These are phyloP conservation scores for Debaryomyces prosopidis DNA, from an alignment of 805 yeast genomes.

Conservation along the genomic window DNA sequence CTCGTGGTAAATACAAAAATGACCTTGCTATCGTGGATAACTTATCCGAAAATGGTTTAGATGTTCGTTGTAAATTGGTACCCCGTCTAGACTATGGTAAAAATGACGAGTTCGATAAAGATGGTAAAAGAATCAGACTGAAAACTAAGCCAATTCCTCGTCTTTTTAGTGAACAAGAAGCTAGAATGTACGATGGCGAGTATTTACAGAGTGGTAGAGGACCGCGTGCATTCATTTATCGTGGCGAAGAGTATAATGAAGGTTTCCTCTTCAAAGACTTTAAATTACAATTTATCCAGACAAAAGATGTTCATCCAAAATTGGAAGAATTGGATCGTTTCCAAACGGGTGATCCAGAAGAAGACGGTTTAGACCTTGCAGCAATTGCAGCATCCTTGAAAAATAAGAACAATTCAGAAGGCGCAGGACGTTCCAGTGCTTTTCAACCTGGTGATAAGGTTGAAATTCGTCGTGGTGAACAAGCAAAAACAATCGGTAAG, in stretches of 20 bases:
- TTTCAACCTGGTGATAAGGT: constrained; percentile 96
- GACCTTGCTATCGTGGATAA: constrained; percentile 93
- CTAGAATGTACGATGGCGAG: constrained; percentile 77
- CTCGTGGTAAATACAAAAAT: constrained; percentile 88
- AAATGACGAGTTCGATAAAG: constrained; percentile 49
- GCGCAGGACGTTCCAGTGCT: constrained; percentile 28
- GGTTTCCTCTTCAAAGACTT: constrained; percentile 88
- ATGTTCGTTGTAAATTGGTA: constrained; percentile 88
- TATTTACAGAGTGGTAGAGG: constrained; percentile 66
- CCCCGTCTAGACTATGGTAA: constrained; percentile 93
- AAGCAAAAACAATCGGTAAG: constrained; percentile 81
- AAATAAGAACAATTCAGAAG: constrained; percentile 36
- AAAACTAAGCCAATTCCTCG: constrained; percentile 82
- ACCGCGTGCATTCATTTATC: constrained; percentile 64
- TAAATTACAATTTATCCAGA: constrained; percentile 76
- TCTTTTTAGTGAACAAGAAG: constrained; percentile 85
- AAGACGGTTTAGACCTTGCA: constrained; percentile 79
- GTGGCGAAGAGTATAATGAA: constrained; percentile 84
- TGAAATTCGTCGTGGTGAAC: constrained; percentile 91
- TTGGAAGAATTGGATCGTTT: constrained; percentile 86
- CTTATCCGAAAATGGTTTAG: constrained; percentile 90
- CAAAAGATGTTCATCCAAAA: constrained; percentile 80
- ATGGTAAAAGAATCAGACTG: constrained; percentile 48
- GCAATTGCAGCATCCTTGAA: constrained; percentile 86
- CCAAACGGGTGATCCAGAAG: constrained; percentile 72